These are phyloP conservation scores for Rhizopogon sp. DNA, from an alignment of 768 basidiomycete species.

Conservation along the genomic window DNA sequence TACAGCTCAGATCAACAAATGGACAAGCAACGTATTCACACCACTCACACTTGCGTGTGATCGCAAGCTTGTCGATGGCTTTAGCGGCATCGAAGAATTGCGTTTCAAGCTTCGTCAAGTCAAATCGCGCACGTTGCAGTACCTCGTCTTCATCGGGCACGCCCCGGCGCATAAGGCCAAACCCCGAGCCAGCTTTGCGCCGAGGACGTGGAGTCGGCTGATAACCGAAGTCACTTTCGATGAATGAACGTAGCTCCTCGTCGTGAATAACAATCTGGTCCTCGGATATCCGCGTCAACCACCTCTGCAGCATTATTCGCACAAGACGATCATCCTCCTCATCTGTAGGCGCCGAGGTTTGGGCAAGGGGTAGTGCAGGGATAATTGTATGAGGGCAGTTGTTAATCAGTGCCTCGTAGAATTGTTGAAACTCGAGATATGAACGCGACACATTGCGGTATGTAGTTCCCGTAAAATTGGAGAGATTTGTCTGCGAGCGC, in stretches of 20 bases:
- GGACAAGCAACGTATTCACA: not conserved
- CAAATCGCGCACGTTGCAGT: constrained; percentile 83
- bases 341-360: constrained; percentile 94
- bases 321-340: constrained; percentile 98
- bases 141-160: constrained; percentile 96
- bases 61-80: constrained; percentile 81
- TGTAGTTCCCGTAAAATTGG: constrained; percentile 82
- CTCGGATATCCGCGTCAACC: constrained; percentile 91
- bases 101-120: constrained; percentile 86
- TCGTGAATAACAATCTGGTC: constrained; percentile 85
- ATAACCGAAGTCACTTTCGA: constrained; percentile 97
- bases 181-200: constrained; percentile 69
- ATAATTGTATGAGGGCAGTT: constrained; percentile 96
- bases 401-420: constrained; percentile 85
- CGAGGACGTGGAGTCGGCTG: constrained; percentile 76
- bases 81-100: constrained; percentile 93
- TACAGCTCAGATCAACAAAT: constrained; percentile 24
- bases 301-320: constrained; percentile 90
- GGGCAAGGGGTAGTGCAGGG: constrained; percentile 91
- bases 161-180: constrained; percentile 69
- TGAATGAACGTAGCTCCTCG: constrained; percentile 90
- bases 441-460: constrained; percentile 95
- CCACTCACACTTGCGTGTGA: constrained; percentile 67
- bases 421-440: constrained; percentile 90
- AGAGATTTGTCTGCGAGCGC: constrained; percentile 74